Conservation (phyloP, 139 green algal genomes). For the Haematococcus sp. region DNA sequence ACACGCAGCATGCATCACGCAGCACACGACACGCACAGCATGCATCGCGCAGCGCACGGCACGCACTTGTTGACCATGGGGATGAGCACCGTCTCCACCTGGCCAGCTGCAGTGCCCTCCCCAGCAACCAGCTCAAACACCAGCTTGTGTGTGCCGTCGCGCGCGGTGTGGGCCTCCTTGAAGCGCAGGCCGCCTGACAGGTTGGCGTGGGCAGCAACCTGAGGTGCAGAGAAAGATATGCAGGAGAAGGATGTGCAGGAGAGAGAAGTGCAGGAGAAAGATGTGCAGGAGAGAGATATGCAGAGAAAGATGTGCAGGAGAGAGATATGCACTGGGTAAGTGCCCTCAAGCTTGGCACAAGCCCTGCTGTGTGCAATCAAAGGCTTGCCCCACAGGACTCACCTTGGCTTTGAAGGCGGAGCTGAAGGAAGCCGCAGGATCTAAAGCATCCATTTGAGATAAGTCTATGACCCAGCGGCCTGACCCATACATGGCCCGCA, state of each 20-base stretch:
- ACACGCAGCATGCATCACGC: too few relatives aligned
- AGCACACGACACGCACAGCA: too few relatives aligned
- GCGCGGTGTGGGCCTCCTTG: slow-evolving; percentile 44
- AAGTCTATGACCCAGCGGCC: slow-evolving; percentile 41
- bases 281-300: neutral
- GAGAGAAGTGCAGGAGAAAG: neutral
- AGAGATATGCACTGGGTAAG: too few relatives aligned
- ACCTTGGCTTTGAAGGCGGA: slow-evolving; percentile 54
- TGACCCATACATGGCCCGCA: slow-evolving; percentile 75
- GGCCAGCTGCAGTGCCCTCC: slow-evolving; percentile 21
- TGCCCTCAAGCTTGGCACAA: too few relatives aligned
- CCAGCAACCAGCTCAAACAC: slow-evolving; percentile 58
- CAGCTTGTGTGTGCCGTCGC: slow-evolving; percentile 78
- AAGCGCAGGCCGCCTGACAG: slow-evolving; percentile 64
- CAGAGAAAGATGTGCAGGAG: too few relatives aligned
- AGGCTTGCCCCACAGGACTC: too few relatives aligned
- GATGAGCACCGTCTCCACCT: slow-evolving; percentile 82
- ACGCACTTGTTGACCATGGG: slow-evolving; percentile 46
- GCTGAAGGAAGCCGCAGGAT: slow-evolving; percentile 54
- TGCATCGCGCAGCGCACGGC: slow-evolving; percentile 5
- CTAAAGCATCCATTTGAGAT: slow-evolving; percentile 31
- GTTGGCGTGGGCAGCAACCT: slow-evolving; percentile 34
- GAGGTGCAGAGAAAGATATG: neutral
- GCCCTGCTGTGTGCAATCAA: too few relatives aligned
- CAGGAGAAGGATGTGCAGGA: neutral